Conservation (phyloP, 2,329 filamentous ascomycete species). For the Botrytis cinerea region DNA sequence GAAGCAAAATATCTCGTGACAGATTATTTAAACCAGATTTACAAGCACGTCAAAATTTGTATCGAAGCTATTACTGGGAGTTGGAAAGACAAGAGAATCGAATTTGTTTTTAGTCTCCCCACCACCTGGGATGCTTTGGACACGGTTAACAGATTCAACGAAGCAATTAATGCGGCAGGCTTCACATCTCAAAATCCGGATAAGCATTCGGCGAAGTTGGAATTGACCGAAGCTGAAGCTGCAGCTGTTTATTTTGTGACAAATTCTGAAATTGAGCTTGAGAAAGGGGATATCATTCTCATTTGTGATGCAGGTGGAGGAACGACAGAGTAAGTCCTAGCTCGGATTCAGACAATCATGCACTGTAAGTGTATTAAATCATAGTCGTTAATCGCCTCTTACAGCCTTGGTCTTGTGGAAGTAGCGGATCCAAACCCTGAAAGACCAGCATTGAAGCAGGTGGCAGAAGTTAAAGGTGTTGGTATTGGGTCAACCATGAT, state of each 20-base stretch:
- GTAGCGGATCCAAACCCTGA: slow-evolving; percentile 41
- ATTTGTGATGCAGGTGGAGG: slow-evolving; percentile 55
- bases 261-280: slow-evolving; percentile 17
- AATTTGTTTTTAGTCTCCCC: slow-evolving; percentile 47
- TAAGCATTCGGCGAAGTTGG: slow-evolving; percentile 47
- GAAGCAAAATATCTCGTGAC: slow-evolving; percentile 16
- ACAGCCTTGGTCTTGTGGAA: slow-evolving; percentile 45
- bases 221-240: slow-evolving; percentile 55
- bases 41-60: not conserved
- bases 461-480: slow-evolving; percentile 48
- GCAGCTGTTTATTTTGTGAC: slow-evolving; percentile 51
- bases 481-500: slow-evolving; percentile 51
- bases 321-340: slow-evolving; percentile 40
- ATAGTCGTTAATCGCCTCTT: not conserved
- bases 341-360: not conserved
- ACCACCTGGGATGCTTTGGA: slow-evolving; percentile 45
- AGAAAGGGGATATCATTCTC: slow-evolving; percentile 46
- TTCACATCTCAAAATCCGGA: slow-evolving; percentile 34
- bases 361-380: too few species aligned
- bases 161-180: slow-evolving; percentile 40
- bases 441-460: slow-evolving; percentile 41
- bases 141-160: slow-evolving; percentile 43
- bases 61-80: slow-evolving; percentile 53
- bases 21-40: slow-evolving; percentile 9
- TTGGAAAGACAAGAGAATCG: slow-evolving; percentile 36